Conservation (phyloP, 2,329 filamentous ascomycete genomes). For the Trichothecium sympodiale region DNA sequence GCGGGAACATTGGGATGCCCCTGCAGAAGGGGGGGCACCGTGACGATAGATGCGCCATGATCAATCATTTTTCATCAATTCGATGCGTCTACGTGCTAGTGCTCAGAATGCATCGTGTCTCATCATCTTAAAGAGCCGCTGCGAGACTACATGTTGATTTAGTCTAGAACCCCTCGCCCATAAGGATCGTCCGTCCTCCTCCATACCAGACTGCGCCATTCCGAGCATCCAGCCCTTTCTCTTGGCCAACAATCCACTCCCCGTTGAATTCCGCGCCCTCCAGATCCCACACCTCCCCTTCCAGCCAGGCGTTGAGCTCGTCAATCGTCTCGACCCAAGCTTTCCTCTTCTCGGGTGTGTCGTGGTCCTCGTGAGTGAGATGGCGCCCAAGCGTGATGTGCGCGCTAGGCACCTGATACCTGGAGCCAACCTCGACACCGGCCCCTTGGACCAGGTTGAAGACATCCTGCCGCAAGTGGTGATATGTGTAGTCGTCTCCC, state of each 20-base stretch:
- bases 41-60: too few species aligned
- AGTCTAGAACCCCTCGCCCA: conserved; percentile 48
- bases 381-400: conserved; percentile 85
- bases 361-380: conserved; percentile 54
- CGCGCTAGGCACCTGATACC: conserved; percentile 81
- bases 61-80: neutral
- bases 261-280: conserved; percentile 35
- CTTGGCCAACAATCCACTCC: conserved; percentile 83
- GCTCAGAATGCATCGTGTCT: too few species aligned
- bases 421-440: conserved; percentile 60
- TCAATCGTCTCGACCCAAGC: conserved; percentile 63
- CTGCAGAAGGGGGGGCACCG: too few species aligned
- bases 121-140: too few species aligned
- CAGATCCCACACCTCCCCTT: conserved; percentile 57
- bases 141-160: neutral
- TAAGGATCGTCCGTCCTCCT: conserved; percentile 58
- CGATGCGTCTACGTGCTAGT: neutral
- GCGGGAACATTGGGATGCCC: too few species aligned
- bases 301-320: conserved; percentile 65
- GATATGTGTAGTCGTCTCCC: conserved; percentile 70
- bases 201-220: conserved; percentile 80
- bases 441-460: conserved; percentile 49
- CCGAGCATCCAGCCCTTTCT: conserved; percentile 66
- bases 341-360: conserved; percentile 44
- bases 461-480: conserved; percentile 76